These are phyloP conservation scores for Penicillium desertorum DNA, from an alignment of 495 filamentous ascomycete genomes.

Conservation along the genomic window DNA sequence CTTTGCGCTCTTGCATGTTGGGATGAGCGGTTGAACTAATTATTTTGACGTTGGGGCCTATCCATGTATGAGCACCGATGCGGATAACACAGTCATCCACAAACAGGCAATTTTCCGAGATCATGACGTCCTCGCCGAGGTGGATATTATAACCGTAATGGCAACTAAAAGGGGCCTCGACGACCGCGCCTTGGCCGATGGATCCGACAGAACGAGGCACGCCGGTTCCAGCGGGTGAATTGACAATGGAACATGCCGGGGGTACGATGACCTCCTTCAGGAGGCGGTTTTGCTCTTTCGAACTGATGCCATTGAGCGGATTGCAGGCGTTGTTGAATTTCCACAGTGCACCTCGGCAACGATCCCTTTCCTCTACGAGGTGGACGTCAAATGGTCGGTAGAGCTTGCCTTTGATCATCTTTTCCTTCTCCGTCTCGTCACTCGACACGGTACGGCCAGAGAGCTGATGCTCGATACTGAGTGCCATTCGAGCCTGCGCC, in stretches of 20 bases:
- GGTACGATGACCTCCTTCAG: conserved; percentile 69
- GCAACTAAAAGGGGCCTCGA: conserved; percentile 89
- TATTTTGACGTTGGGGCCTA: conserved; percentile 87
- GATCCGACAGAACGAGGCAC: conserved; percentile 48
- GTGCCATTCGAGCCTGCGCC: conserved; percentile 47
- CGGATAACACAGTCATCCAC: conserved; percentile 72
- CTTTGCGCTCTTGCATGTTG: conserved; percentile 72
- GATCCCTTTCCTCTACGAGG: conserved; percentile 80
- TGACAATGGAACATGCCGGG: conserved; percentile 45
- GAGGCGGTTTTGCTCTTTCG: conserved; percentile 75
- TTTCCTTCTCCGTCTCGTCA: conserved; percentile 80
- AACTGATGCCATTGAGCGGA: conserved; percentile 69
- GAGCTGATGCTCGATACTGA: conserved; percentile 48
- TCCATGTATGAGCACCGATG: conserved; percentile 75
- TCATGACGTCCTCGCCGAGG: conserved; percentile 82
- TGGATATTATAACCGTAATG: conserved; percentile 95
- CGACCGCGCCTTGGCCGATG: conserved; percentile 72
- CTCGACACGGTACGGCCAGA: conserved; percentile 32
- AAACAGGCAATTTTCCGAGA: conserved; percentile 84
- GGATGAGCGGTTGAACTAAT: conserved; percentile 73
- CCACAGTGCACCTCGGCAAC: conserved; percentile 80
- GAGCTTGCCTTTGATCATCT: conserved; percentile 83
- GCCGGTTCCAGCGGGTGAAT: conserved; percentile 45
- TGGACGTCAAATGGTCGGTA: conserved; percentile 77
- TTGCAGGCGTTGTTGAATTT: conserved; percentile 89